phyloP scores from a whole-genome alignment of 106 monocot genomes.

The Ottelia alismoides region DNA sequence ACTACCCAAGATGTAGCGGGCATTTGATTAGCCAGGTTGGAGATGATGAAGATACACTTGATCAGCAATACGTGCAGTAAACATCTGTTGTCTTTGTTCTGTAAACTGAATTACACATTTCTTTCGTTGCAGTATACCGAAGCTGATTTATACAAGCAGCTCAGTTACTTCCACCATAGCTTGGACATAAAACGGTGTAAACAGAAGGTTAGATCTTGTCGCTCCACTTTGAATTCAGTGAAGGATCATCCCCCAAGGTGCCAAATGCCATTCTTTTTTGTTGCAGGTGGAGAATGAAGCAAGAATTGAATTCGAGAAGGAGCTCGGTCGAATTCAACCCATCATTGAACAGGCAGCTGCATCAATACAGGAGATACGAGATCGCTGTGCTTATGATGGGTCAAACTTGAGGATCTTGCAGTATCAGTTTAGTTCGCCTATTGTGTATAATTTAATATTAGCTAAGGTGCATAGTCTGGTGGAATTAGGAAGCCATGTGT shows the following conservation, averaged over 20 bases:
- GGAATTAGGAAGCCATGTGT: no score
- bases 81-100: no score
- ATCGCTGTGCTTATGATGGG: constrained; percentile 79
- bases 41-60: no score
- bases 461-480: no score
- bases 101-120: no score
- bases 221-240: not conserved
- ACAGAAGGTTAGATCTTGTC: constrained; percentile 41
- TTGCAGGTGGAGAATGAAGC: constrained; percentile 48
- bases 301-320: constrained; percentile 31
- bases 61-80: no score
- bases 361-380: constrained; percentile 45
- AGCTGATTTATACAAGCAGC: constrained; percentile 76
- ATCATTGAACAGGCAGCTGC: constrained; percentile 27
- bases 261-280: not conserved
- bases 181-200: constrained; percentile 50
- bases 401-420: constrained; percentile 38
- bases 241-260: not conserved
- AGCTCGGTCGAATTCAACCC: constrained; percentile 24
- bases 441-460: no score
- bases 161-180: constrained; percentile 69
- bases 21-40: constrained; percentile 65
- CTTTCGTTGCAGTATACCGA: constrained; percentile 54
- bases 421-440: no score
- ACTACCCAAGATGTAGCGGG: constrained; percentile 79